These are phyloP conservation scores for Neurospora tetrasperma DNA, from an alignment of 495 filamentous ascomycete species.

Conservation along the genomic window DNA sequence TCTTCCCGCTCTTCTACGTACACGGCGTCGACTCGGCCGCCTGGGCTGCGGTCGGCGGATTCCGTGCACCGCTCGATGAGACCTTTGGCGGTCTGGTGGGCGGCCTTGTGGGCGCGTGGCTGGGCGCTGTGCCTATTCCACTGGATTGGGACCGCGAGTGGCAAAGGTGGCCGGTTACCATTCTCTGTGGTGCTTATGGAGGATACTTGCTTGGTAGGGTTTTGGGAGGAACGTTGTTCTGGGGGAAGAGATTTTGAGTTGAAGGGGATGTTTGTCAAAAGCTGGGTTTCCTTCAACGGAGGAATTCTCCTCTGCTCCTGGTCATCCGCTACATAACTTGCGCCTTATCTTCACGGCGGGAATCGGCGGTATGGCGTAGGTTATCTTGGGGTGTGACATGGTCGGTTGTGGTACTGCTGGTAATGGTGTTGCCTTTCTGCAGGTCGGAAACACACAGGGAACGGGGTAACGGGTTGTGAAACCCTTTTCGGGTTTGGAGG, in stretches of 20 bases:
- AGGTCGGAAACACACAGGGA: conserved; percentile 2
- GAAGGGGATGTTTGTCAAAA: neutral
- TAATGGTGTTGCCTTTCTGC: conserved; percentile 3
- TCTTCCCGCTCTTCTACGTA: conserved; percentile 67
- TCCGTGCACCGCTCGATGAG: conserved; percentile 52
- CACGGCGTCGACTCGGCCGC: conserved; percentile 64
- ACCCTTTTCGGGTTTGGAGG: neutral
- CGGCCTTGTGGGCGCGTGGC: conserved; percentile 55
- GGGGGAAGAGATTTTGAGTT: conserved; percentile 30
- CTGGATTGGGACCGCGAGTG: conserved; percentile 92
- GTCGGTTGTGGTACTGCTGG: neutral
- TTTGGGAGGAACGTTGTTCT: conserved; percentile 28
- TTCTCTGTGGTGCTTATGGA: conserved; percentile 38
- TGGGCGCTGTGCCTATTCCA: conserved; percentile 86
- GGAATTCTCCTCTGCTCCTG: neutral
- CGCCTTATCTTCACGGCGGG: neutral
- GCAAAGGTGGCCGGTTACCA: conserved; percentile 96
- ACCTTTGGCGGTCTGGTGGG: conserved; percentile 57
- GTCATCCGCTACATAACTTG: neutral
- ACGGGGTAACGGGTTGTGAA: neutral
- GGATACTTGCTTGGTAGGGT: conserved; percentile 30
- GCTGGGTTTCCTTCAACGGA: neutral
- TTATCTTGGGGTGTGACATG: neutral
- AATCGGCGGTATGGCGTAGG: neutral
- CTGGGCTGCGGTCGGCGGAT: conserved; percentile 62